Evolutionary conservation across 768 basidiomycete species (phyloP), one percentile per base, ranked within the genome.

Genomic region (Serendipita indica): DNA sequence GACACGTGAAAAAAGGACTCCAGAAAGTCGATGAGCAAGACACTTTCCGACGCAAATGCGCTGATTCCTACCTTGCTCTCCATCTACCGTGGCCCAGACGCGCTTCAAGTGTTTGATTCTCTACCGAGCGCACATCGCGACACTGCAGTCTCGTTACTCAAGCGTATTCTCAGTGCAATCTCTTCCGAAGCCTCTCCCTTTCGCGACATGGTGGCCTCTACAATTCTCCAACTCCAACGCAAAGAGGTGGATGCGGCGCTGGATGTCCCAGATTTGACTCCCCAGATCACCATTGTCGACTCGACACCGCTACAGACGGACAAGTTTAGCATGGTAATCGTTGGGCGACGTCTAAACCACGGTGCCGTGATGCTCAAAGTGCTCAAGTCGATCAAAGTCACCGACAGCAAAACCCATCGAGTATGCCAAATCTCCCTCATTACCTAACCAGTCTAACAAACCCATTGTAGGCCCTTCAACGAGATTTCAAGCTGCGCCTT

Each of bases 401-500:
- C 41, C 5, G 41, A 43, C n/a, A 25, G 18, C 18, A 43, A 43
- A n/a, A 43, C 18, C 5, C 27, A 43, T 43, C 41, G 41, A 25
- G 41, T 43, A 43, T 43, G 41, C 41, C 27, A n/a, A 10, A 10
- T 18, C 10, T 37, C 12, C 18, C 35, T 37, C 10, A 10, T 10
- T 10, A 37, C 41, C 27, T 43, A 25, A 43, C 41, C 41, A 18
- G 18, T 18, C 41, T 43, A 43, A 43, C 7, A n/a, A 6, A 7
- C 41, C n/a, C 7, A 18, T 43, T 20, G 22, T 28, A 54, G 49
- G 20, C 49, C 4, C 32, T 54, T 18, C 25, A 54, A 30, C 49
- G 49, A n/a, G 49, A 54, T 22, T 28, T 54, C 5, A 54, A 54
- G n/a, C 20, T n/a, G n/a, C 49, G 49, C n/a, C 25, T 54, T 18